Evolutionary conservation across 208 protist genomes (phyloP), one percentile per base, ranked within the genome.

Genomic region (Leishmania braziliensis): DNA sequence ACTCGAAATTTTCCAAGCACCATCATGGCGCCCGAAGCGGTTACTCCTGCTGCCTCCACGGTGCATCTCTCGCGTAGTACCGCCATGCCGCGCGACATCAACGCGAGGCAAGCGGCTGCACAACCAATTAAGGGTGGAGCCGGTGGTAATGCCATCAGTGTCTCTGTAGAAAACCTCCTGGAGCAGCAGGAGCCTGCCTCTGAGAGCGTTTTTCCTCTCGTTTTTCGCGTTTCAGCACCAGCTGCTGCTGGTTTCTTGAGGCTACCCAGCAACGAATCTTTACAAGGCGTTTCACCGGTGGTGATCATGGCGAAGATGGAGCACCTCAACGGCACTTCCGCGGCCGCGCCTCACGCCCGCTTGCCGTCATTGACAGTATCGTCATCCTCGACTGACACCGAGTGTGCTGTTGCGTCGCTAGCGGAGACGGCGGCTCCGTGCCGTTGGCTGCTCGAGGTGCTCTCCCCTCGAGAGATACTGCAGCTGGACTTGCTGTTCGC

Each of bases 241-340:
- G 48, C 33, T 63, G 14, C 29, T 23, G 53, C 56, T 23, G 33
- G 39, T 77, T 20, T 29, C 20, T 23, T 39, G 54, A 33, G 36
- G 26, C 39, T 39, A 58, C 29, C 29, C 16, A 23, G 1, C 10
- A 50, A 33, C 26, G 74, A 36, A 6, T 2, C 54, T 23, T 36
- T 63, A 18, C 54, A 26, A 23, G 8, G 9, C 18, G 53, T 39
- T n/a, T 9, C 36, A 68, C 33, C 69, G 26, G 20, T 60, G 75
- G 20, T 86, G 51, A 29, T 77, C 3, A 36, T 95, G 87, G 88
- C 93, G 26, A 96, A 96, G 84, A 86, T 95, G 79, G 89, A 96
- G 79, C 94, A 95, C 84, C 84, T 93, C 36, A 89, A 90, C 68
- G 80, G 29, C 23, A 80, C 85, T 39, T 80, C 82, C 26, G 76